A percentile compares a stretch with the other conserved stretches of the same genome.
Evolutionary conservation across 2,329 filamentous ascomycete species (phyloP).

Genomic region (Lachnellula subtilissima): DNA sequence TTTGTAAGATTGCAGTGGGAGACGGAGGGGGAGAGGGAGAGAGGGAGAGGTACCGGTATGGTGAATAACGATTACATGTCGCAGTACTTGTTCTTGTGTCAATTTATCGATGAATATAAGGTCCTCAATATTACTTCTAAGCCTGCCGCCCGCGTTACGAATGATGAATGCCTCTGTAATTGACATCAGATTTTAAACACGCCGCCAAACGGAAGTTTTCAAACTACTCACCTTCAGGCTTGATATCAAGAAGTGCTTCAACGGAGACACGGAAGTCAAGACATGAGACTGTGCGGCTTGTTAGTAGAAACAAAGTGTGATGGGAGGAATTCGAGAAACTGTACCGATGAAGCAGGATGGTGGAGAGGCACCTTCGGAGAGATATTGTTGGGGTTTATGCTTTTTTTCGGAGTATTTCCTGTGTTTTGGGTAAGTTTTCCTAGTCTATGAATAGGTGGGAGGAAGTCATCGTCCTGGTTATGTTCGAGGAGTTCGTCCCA

Average conservation of each 20-base stretch:
- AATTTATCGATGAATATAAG: not conserved
- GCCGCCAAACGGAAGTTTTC: not conserved
- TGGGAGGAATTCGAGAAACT: not conserved
- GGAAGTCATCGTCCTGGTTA: not conserved
- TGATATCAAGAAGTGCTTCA: constrained; percentile 2
- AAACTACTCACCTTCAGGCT: constrained; percentile 1
- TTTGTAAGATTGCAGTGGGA: not conserved
- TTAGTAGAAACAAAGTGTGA: not conserved
- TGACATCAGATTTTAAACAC: not conserved
- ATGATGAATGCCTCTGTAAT: constrained; percentile 2
- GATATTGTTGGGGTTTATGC: constrained; percentile 2
- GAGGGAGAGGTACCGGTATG: not conserved
- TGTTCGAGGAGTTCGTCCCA: constrained; percentile 4
- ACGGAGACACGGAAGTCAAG: constrained; percentile 3
- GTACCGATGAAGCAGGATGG: constrained; percentile 1
- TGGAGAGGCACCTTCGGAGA: not conserved
- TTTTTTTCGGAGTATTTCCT: constrained; percentile 2
- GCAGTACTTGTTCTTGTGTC: not conserved
- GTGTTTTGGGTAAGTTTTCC: not conserved
- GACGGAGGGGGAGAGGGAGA: not conserved
- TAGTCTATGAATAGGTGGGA: not conserved
- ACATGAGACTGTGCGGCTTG: not conserved
- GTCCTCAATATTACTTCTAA: not conserved
- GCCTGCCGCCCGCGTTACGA: not conserved
- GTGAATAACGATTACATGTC: constrained; percentile 3